Evolutionary conservation across 2,329 filamentous ascomycete genomes (phyloP), one percentile per base, ranked within the genome.

Genomic region (Xylariomycetidae sp.): DNA sequence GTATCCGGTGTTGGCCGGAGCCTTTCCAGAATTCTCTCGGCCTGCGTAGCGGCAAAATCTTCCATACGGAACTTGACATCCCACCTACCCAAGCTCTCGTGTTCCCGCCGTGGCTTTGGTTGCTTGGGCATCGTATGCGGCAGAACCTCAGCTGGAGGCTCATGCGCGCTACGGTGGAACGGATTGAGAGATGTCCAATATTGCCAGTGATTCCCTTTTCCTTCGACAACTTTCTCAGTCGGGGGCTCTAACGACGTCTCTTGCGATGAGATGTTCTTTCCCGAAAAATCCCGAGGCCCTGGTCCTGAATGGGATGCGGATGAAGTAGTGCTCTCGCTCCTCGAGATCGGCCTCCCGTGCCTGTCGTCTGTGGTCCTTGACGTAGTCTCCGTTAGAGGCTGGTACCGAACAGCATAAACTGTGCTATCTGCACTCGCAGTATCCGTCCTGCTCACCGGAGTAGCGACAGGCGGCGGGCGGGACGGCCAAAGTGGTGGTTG

Each of bases 381-480:
- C 5, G 65, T 64, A 12, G 65, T 63, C 37, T 77, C 77, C 2
- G 73, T 72, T 6, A 72, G 62, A 9, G 73, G 66, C 34, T 79
- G 75, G 43, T 81, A 81, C 33, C 76, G 66, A 22, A 82, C 67
- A 6, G 75, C 74, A 42, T 82, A 82, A 3, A 77, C 70, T 1
- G 77, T 82, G 52, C 77, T 81, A 27, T 75, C 76, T 1, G 74
- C 77, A 47, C 77, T 81, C 13, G 74, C 69, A 2, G 77, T 80
- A 39, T 82, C 77, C 13, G 76, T 75, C 41, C 77, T 66, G 48
- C 76, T 81, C 27, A 78, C 54, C 0, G 77, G 76, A 0, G 76
- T 80, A 3, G 66, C 65, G 19, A 69, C 67, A 22, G 72, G 67
- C 5, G 67, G 59, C 25, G 76, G 75, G n/a, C 75, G 60, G 41